Percentiles rank a stretch among this genome's conserved stretches.
Evolutionary conservation across 352 stramenopile genomes (phyloP).

Genomic region (Phytophthora ramorum): DNA sequence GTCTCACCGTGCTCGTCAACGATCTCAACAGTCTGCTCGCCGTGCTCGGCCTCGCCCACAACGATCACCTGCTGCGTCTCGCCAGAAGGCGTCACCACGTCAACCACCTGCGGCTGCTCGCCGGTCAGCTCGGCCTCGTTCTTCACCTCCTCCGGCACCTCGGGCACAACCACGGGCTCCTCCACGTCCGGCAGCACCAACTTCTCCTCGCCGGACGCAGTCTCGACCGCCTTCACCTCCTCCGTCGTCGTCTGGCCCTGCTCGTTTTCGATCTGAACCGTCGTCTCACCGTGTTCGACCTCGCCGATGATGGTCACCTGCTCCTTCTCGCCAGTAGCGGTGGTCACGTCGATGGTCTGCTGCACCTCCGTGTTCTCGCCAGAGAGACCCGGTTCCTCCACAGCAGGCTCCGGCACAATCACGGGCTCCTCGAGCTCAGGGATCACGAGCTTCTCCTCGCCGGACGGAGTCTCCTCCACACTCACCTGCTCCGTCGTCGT

Average conservation of each 20-base stretch:
- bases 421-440: neutral
- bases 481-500: neutral
- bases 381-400: neutral
- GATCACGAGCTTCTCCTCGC: neutral
- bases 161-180: conserved; percentile 7
- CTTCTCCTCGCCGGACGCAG: neutral
- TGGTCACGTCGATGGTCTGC: neutral
- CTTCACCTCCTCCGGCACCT: conserved; percentile 30
- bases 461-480: neutral
- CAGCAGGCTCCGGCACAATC: neutral
- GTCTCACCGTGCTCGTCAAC: conserved; percentile 7
- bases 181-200: conserved; percentile 10
- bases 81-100: conserved; percentile 11
- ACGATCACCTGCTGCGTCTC: conserved; percentile 12
- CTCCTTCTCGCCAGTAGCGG: neutral
- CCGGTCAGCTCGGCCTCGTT: conserved; percentile 20
- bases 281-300: conserved; percentile 1
- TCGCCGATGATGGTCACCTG: conserved; percentile 7
- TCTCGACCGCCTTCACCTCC: conserved; percentile 8
- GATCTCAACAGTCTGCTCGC: conserved; percentile 12
- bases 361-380: neutral
- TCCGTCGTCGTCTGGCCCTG: neutral
- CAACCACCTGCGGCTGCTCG: conserved; percentile 14
- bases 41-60: conserved; percentile 16
- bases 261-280: conserved; percentile 2